A percentile compares a stretch with the other conserved stretches of the same genome.
Conservation (phyloP, 1,139 yeast species). For the Lodderomyces pseudojiufengensis region DNA sequence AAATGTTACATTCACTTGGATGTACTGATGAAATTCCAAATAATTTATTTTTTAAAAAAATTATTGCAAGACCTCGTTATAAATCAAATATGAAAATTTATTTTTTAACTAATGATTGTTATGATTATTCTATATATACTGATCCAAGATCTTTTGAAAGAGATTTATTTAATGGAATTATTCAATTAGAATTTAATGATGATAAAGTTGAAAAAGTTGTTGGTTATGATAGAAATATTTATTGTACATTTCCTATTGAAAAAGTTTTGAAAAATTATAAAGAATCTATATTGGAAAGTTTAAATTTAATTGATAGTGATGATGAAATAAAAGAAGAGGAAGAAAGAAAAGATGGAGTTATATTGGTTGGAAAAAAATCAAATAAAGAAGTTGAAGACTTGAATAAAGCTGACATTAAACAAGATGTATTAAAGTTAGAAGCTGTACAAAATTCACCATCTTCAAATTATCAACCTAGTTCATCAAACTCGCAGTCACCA, state of each 20-base stretch:
- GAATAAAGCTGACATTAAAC: background rate
- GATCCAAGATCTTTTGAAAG: constrained; percentile 50
- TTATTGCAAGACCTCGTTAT: constrained; percentile 50
- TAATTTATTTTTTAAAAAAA: constrained; percentile 43
- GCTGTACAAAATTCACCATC: background rate
- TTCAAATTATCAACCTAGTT: background rate
- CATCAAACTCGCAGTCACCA: background rate
- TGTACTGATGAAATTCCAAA: constrained; percentile 38
- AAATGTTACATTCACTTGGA: constrained; percentile 40
- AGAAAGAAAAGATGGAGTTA: background rate
- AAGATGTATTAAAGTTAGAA: background rate
- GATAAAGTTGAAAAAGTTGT: constrained; percentile 2
- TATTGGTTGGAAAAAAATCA: background rate
- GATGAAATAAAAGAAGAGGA: background rate
- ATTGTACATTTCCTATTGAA: constrained; percentile 25
- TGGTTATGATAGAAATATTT: constrained; percentile 11
- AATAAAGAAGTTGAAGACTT: background rate
- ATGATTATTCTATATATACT: constrained; percentile 42
- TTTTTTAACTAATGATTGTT: constrained; percentile 29
- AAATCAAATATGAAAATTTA: constrained; percentile 50
- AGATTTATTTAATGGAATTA: constrained; percentile 48
- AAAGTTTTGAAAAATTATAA: constrained; percentile 19
- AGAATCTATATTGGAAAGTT: constrained; percentile 10
- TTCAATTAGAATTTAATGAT: constrained; percentile 23
- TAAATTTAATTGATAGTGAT: background rate